Percentiles rank a stretch among this genome's conserved stretches.
Evolutionary conservation across 345 rosid species (phyloP).

Genomic region (Citrus inodora): DNA sequence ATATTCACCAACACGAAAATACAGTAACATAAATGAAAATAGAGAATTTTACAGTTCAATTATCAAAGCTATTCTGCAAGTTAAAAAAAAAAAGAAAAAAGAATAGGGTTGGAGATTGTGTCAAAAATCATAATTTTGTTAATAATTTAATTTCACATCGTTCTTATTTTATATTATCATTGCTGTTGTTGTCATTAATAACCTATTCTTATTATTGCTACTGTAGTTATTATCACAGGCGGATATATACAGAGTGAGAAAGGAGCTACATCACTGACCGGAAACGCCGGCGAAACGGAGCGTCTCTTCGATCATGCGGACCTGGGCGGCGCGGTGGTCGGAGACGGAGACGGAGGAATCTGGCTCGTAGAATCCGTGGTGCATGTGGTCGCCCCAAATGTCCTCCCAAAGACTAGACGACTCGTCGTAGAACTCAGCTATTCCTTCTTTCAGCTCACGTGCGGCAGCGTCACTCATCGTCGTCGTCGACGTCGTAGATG

Average conservation of each 20-base stretch:
- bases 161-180: not conserved
- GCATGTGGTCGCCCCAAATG: slow-evolving; percentile 98
- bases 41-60: not conserved
- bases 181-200: no score
- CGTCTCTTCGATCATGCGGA: slow-evolving; percentile 84
- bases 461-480: not conserved
- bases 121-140: no score
- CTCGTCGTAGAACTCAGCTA: slow-evolving; percentile 85
- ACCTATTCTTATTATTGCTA: not conserved
- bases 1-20: not conserved
- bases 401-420: slow-evolving; percentile 82
- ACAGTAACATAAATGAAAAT: not conserved
- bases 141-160: not conserved
- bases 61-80: not conserved
- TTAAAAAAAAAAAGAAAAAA: no score
- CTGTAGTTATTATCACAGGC: not conserved
- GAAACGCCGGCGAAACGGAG: slow-evolving; percentile 70
- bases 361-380: slow-evolving; percentile 82
- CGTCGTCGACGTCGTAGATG: slow-evolving; percentile 12
- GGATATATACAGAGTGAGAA: not conserved
- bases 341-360: slow-evolving; percentile 33
- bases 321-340: slow-evolving; percentile 72
- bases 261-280: slow-evolving; percentile 19
- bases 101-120: no score
- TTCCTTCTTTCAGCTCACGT: slow-evolving; percentile 46